These are phyloP conservation scores for Mycena maculata DNA, from an alignment of 768 basidiomycete genomes.

Conservation along the genomic window DNA sequence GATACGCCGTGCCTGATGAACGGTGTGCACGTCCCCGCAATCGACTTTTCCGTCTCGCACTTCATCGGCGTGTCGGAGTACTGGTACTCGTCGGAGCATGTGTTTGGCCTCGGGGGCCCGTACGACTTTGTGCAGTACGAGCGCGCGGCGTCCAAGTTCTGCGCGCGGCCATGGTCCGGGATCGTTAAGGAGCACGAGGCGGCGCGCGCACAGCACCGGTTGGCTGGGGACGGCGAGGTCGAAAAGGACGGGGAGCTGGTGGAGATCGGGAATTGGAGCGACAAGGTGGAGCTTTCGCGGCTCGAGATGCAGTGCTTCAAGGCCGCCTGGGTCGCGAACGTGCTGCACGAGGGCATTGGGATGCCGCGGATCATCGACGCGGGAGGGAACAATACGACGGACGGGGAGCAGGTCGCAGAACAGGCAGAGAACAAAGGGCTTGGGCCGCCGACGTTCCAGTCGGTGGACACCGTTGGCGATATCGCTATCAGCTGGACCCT, in stretches of 20 bases:
- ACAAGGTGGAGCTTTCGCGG: conserved; percentile 82
- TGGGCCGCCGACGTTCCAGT: conserved; percentile 88
- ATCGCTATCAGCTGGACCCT: conserved; percentile 98
- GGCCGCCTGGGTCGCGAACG: conserved; percentile 97
- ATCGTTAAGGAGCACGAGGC: conserved; percentile 78
- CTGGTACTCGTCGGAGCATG: conserved; percentile 99
- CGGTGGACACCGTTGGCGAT: conserved; percentile 89
- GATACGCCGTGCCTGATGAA: conserved; percentile 93
- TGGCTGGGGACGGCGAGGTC: conserved; percentile 74
- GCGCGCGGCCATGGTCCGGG: conserved; percentile 79
- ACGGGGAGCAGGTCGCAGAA: conserved; percentile 75
- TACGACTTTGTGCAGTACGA: conserved; percentile 98
- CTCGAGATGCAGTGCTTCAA: conserved; percentile 99
- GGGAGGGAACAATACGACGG: conserved; percentile 80
- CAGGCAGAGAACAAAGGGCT: conserved; percentile 89
- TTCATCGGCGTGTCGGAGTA: conserved; percentile 99
- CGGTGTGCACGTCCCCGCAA: conserved; percentile 92
- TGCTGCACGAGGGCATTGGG: conserved; percentile 95
- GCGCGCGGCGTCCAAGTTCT: conserved; percentile 89
- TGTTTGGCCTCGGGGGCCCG: conserved; percentile 92
- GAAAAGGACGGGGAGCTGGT: conserved; percentile 69
- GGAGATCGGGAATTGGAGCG: conserved; percentile 75
- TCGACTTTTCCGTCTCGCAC: conserved; percentile 92
- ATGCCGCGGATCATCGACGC: conserved; percentile 91
- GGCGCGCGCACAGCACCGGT: conserved; percentile 54